Base-by-base conservation (phyloP, 805 yeast species). In the Hyphopichia homilentoma region DNA sequence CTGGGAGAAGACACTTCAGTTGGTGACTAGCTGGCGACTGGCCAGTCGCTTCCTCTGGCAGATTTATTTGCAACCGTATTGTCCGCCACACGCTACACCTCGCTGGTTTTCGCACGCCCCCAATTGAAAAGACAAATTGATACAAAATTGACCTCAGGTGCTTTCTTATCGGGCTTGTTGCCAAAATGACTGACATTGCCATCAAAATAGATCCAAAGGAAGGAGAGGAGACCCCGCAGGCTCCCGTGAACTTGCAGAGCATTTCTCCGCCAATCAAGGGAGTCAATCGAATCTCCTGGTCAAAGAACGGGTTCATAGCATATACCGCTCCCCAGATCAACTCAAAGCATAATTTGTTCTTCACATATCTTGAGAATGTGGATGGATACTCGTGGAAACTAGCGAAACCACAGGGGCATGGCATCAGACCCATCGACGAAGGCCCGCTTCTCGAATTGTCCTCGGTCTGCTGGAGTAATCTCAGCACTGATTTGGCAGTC, bases 311-410 rank as follows among this genome's bases (percentile, higher is more conserved):
- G 9, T 77, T 86, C 44, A 73, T 89, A 20, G 95, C 95, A 1
- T 86, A 81, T 45, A 61, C 77, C 5, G 68, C 73, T 34, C 58
- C 67, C 24, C 48, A 42, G 23, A 56, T 56, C 29, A 45, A 53
- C 13, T 35, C 60, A 16, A 59, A 51, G 35, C 61, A 57, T 40
- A 64, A 52, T 47, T 51, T 86, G 15, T 61, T 65, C 29, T 59
- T 85, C 38, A 80, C 94, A 0, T 79, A 81, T 55, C 49, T 87
- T 36, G 89, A 81, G 45, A 78, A 87, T 38, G 57, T 75, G 9
- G 81, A 85, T 52, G 97, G 96, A 1, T 67, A 70, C 21, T 58
- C 70, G 28, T 90, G 97, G 97, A 78, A 79, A 43, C 64, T 88
- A 39, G 84, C 88, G 1, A 61, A 68, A 6, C 76, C 85, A 1